Evolutionary conservation across 140 eudicot genomes (phyloP), one percentile per base, ranked within the genome.

Genomic region (Cichorium intybus): DNA sequence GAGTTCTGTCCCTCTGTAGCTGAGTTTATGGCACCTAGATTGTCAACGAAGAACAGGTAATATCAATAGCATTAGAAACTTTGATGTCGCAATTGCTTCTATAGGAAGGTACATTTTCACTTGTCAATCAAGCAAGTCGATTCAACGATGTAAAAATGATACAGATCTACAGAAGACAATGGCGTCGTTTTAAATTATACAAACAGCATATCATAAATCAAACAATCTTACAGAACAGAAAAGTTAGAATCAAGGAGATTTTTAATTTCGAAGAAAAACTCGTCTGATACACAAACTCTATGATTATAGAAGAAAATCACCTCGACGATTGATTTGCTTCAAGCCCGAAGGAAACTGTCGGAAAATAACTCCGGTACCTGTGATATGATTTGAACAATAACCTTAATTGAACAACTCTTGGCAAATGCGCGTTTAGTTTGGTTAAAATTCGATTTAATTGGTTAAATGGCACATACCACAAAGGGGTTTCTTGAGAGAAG

Each of bases 1-100:
- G 76, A 43, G 64, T 63, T 73, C 41, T 69, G 58, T 8, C 68
- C 75, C 64, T 76, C 81, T 3, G 79, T 24, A 72, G 65, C 64
- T 12, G 80, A 72, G 66, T 70, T 65, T 37, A 75, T 56, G 12
- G 26, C 71, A 28, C 74, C 75, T 39, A 20, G 21, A 63, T 68
- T 54, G 62, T 39, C 62, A 66, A 46, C 64, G 67, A 48, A 31
- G 48, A 46, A 20, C 39, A 23, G 24, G 11, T 6, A 15, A 49
- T 52, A 24, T 23, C 55, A 52, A 60, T 6, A 71, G 24, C 45
- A 62, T 22, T 58, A 54, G 57, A 64, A 21, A 5, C 55, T 17
- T 22, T 52, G 49, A 47, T 20, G 50, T 34, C 31, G 20, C 18
- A 34, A 23, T 2, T 23, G 28, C 7, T 39, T 69, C 8, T 60